phyloP scores from a whole-genome alignment of 73 alveolate species.

The Paramecium primaurelia region DNA sequence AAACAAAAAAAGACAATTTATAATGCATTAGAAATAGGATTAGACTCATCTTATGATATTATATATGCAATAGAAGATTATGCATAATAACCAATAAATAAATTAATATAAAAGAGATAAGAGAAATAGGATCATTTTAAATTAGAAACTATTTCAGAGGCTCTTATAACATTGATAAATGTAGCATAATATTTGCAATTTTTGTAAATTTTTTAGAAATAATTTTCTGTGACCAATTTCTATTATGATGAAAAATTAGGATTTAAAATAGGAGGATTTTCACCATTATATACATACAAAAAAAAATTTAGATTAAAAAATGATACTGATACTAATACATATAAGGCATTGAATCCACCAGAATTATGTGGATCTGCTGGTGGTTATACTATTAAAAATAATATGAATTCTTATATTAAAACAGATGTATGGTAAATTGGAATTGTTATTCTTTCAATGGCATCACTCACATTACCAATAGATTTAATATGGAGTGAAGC shows the following conservation, averaged over 20 bases:
- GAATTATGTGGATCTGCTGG: not conserved
- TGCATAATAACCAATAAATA: not conserved
- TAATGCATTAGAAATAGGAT: not conserved
- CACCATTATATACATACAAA: not conserved
- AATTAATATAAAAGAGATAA: not conserved
- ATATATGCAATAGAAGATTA: not conserved
- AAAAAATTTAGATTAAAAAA: not conserved
- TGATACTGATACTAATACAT: not conserved
- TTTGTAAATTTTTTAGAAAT: not conserved
- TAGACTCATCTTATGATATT: not conserved
- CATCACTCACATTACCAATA: not conserved
- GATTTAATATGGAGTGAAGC: not conserved
- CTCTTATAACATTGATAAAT: not conserved
- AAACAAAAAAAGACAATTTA: not conserved
- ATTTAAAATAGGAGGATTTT: not conserved
- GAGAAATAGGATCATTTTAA: not conserved
- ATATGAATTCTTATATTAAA: not conserved
- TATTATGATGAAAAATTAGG: not conserved
- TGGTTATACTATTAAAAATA: not conserved
- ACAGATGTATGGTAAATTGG: constrained; percentile 37
- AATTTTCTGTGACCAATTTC: not conserved
- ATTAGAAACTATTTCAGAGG: not conserved
- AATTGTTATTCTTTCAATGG: not conserved
- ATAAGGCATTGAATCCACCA: constrained; percentile 6
- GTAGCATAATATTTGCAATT: not conserved